Evolutionary conservation across 2,329 filamentous ascomycete species (phyloP), one percentile per base, ranked within the genome.

Genomic region (Cordyceps pruinosa): DNA sequence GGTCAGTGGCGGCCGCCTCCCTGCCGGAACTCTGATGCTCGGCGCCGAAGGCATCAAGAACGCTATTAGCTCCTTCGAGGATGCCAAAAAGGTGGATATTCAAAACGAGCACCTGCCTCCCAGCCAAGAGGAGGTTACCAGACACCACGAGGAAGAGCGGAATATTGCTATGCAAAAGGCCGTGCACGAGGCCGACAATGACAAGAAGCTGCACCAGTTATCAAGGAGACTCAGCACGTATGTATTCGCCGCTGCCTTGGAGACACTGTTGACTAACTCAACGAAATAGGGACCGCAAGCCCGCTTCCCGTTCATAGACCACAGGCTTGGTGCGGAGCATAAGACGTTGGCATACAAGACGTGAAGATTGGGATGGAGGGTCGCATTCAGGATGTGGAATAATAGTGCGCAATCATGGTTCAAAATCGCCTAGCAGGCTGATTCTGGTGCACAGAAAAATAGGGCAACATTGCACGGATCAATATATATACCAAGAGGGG

Each of bases 21-120:
- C 94, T 1, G 91, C 92, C 7, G 94, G 94, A 58, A 99, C 94
- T 6, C 86, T 99, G 61, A 97, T 99, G 94, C 83, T 97, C 54
- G 94, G 94, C 59, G 93, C 94, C 1, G 94, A 99, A 75, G 94
- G 94, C 59, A 97, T 97, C 78, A 99, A 97, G 80, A 92, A 97
- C 68, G 94, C 94, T 34, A 99, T 99, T 66, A 93, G 85, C 73
- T 95, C 85, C 65, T 99, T 99, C 64, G 94, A 99, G 71, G 94
- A 99, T 72, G 94, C 94, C 17, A 83, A 91, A 61, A 97, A 97
- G 79, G 92, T 99, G 49, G 94, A 99, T 75, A 68, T 97, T 61
- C 92, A 97, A 75, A 99, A 99, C 72, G 94, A 99, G 76, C 84
- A 90, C 61, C 79, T 99, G 62, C 94, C 94, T 50, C 94, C 94